Percentiles rank a stretch among this genome's conserved stretches.
These are phyloP conservation scores for Pseudonitzschia multistriata DNA, from an alignment of 108 stramenopile genomes.

Conservation along the genomic window DNA sequence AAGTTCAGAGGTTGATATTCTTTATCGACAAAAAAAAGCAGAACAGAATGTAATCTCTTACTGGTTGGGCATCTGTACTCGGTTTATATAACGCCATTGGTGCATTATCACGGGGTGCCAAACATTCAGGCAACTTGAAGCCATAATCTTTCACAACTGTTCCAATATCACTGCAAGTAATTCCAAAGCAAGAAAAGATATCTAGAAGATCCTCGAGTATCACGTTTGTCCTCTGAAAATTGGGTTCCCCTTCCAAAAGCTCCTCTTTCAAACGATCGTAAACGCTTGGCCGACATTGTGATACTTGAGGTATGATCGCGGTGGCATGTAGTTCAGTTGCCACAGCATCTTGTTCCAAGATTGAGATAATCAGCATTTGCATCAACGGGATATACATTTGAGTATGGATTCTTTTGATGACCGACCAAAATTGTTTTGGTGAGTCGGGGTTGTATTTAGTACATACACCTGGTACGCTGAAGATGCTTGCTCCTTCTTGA, in stretches of 20 bases:
- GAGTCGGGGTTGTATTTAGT: constrained; percentile 39
- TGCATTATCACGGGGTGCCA: constrained; percentile 19
- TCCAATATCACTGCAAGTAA: constrained; percentile 74
- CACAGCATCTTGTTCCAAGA: constrained; percentile 37
- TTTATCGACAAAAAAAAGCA: not conserved
- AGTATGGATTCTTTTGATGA: constrained; percentile 54
- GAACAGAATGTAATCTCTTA: constrained; percentile 15
- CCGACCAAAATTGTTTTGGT: constrained; percentile 46
- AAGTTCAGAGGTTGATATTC: not conserved
- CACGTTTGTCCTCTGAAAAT: constrained; percentile 48
- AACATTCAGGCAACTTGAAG: constrained; percentile 21
- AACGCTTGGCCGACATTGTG: constrained; percentile 68
- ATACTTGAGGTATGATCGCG: constrained; percentile 74
- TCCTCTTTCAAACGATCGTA: constrained; percentile 63
- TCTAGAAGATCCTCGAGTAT: constrained; percentile 53
- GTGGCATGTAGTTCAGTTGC: constrained; percentile 53
- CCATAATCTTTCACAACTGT: constrained; percentile 25
- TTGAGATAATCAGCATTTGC: constrained; percentile 65
- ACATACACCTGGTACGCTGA: constrained; percentile 41
- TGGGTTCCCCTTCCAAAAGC: constrained; percentile 43
- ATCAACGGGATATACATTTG: constrained; percentile 69
- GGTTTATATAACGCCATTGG: constrained; percentile 67
- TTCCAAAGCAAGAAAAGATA: constrained; percentile 72
- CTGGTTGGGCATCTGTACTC: constrained; percentile 41
- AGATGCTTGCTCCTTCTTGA: constrained; percentile 42